Evolutionary conservation across 352 stramenopile species (phyloP), one percentile per base, ranked within the genome.

Genomic region (Phytophthora syringae): DNA sequence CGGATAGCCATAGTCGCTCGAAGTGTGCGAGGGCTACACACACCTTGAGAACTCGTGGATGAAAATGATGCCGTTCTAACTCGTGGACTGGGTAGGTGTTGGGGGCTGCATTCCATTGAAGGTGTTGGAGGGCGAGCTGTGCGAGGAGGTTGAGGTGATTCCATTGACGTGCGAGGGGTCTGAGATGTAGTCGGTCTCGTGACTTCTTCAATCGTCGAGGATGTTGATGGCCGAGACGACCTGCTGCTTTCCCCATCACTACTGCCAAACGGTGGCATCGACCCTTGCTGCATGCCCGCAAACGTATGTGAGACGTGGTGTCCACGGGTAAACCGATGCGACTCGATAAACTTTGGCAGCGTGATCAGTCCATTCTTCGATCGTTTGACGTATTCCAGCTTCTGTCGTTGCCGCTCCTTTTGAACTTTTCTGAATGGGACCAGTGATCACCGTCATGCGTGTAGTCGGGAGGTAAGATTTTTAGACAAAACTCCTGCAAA

Each of bases 401-500:
- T 78, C 34, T 84, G 56, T 20, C 70, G 67, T 34, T 81, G 54
- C 2, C 72, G 73, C 28, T 84, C 71, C 24, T 83, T 84, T 72
- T 70, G 34, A 73, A 89, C 13, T 84, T 86, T 5, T 88, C 74
- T 7, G 80, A 82, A 28, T 92, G 82, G 18, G 78, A 84, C 86
- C 86, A 94, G 56, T 90, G 67, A 47, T 94, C 84, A 10, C 86
- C 84, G 40, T 94, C 84, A 36, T 81, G 80, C 0, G 82, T 94
- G 55, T 94, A 94, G 45, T 94, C 86, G 4, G 86, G 82, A 5
- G 86, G 83, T 16, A 93, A 52, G n/a, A 94, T 88, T 11, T 80
- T 75, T 44, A 86, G 65, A 36, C 86, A 94, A 61, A 94, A 94
- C 58, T 94, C 86, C 32, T 92, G 79, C n/a, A 94, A 72, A 39